A percentile compares a stretch with the other conserved stretches of the same genome.
Evolutionary conservation across 2,329 filamentous ascomycete genomes (phyloP).

Genomic region (Trichoderma brevicompactum): DNA sequence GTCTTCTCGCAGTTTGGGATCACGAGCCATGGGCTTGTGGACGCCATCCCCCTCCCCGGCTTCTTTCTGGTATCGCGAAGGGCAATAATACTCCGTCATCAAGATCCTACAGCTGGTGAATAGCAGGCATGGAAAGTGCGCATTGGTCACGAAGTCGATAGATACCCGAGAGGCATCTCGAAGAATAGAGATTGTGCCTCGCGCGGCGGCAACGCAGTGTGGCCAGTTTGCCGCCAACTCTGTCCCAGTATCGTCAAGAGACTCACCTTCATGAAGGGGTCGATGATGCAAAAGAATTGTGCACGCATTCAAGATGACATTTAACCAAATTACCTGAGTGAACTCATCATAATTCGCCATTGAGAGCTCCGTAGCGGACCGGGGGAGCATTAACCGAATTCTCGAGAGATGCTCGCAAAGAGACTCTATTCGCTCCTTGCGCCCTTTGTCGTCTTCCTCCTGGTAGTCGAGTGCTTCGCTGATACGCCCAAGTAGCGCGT

Average conservation of each 20-base stretch:
- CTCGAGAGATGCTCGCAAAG: slow-evolving; percentile 30
- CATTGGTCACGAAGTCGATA: slow-evolving; percentile 30
- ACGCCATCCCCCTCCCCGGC: not conserved
- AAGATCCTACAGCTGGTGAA: slow-evolving; percentile 33
- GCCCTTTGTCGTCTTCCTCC: slow-evolving; percentile 29
- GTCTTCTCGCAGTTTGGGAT: slow-evolving; percentile 33
- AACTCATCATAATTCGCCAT: slow-evolving; percentile 31
- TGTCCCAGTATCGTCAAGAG: slow-evolving; percentile 10
- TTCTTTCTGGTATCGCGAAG: slow-evolving; percentile 5
- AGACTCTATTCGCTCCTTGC: slow-evolving; percentile 26
- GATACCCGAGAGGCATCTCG: slow-evolving; percentile 32
- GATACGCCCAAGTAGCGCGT: slow-evolving; percentile 33
- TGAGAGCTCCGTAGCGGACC: slow-evolving; percentile 33
- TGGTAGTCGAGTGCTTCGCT: slow-evolving; percentile 32
- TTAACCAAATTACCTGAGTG: slow-evolving; percentile 34
- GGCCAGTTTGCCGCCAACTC: slow-evolving; percentile 34
- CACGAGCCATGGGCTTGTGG: not conserved
- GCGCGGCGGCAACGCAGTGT: slow-evolving; percentile 34
- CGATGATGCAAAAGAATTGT: slow-evolving; percentile 35
- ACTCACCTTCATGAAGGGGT: slow-evolving; percentile 28
- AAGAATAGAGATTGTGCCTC: slow-evolving; percentile 30
- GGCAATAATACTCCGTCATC: slow-evolving; percentile 33
- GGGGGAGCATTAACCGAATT: slow-evolving; percentile 35
- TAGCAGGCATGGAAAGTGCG: slow-evolving; percentile 32
- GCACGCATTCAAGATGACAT: slow-evolving; percentile 30